These are phyloP conservation scores for Leccinum subtestaceum DNA, from an alignment of 768 basidiomycete species.

Conservation along the genomic window DNA sequence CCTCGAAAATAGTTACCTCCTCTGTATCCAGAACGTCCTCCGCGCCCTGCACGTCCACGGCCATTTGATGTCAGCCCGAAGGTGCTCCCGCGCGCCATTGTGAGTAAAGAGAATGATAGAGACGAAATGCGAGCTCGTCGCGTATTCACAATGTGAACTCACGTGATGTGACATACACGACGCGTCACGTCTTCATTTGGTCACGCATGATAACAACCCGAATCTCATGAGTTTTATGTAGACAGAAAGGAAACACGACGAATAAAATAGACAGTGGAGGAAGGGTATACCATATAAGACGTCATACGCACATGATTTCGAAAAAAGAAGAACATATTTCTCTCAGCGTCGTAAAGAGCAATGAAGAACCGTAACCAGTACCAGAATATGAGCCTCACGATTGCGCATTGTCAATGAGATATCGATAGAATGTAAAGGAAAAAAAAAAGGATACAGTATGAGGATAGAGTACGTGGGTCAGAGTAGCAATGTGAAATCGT, in stretches of 20 bases:
- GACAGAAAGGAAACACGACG: neutral
- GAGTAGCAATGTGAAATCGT: slow-evolving; percentile 17
- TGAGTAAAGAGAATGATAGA: neutral
- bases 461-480: slow-evolving; percentile 7
- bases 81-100: slow-evolving; percentile 45
- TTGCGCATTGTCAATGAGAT: neutral
- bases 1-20: slow-evolving; percentile 41
- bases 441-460: slow-evolving; percentile 1
- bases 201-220: neutral
- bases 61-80: slow-evolving; percentile 57
- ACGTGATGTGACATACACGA: slow-evolving; percentile 30
- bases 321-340: neutral
- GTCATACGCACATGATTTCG: slow-evolving; percentile 8
- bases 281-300: slow-evolving; percentile 29
- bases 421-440: neutral
- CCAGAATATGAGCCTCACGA: slow-evolving; percentile 2
- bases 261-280: neutral
- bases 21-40: slow-evolving; percentile 36
- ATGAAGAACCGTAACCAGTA: slow-evolving; percentile 25
- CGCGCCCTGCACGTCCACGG: slow-evolving; percentile 38
- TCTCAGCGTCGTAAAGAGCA: slow-evolving; percentile 3
- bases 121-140: slow-evolving; percentile 1
- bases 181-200: slow-evolving; percentile 14
- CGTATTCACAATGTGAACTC: slow-evolving; percentile 3
- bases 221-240: too few species aligned